Evolutionary conservation across 495 filamentous ascomycete species (phyloP), one percentile per base, ranked within the genome.

Genomic region (Aspergillus sclerotiicarbonarius): DNA sequence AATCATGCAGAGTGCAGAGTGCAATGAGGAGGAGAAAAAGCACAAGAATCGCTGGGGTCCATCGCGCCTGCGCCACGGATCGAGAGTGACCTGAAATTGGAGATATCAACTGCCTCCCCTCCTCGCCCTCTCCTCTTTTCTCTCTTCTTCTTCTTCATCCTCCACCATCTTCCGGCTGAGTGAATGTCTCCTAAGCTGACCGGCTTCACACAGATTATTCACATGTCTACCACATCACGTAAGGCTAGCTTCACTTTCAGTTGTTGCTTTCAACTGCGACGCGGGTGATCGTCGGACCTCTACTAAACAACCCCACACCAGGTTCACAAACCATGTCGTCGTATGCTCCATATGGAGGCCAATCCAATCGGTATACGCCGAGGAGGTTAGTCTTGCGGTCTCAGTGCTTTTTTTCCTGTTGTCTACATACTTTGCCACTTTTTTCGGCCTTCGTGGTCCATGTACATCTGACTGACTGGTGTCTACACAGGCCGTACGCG

Each of bases 301-400:
- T 6, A 54, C 60, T 57, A 47, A 54, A n/a, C 21, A 33, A 21
- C 25, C 37, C 25, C 25, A 25, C 25, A 25, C 25, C 25, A 25
- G 25, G 5, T 25, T 25, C 19, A 21, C 20, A 30, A 43, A 54
- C 45, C 19, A 62, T 62, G 60, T 55, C 60, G 18, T 58, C 55
- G 12, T 54, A 45, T 51, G 25, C 33, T 33, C 41, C 21, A 1
- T 13, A 31, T 43, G 51, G 45, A 32, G 54, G 37, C 25, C 25
- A 20, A 6, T 6, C 46, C 6, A 16, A 13, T 12, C 50, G 37
- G 29, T 41, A 50, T 46, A 10, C 46, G 13, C 20, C 37, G 37
- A 44, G 30, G 20, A 62, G 51, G 61, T 59, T 15, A 56, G 61
- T 30, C 2, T 25, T 5, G 5, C 2, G 25, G 2, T 25, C 13